phyloP scores from a whole-genome alignment of 345 rosid species.

The Orychophragmus violaceus region DNA sequence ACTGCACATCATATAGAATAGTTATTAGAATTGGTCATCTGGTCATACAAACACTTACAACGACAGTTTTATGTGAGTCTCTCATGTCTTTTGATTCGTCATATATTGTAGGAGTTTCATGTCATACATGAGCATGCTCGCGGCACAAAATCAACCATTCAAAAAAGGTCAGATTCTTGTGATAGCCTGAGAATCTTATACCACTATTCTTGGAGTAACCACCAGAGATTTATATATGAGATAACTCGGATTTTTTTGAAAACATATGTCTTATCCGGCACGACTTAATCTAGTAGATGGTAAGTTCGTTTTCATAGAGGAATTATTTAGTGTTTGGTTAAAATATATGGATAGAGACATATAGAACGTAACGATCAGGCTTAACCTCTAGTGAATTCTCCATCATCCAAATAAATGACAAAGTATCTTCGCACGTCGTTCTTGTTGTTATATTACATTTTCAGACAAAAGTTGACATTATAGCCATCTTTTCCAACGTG shows the following conservation, averaged over 20 bases:
- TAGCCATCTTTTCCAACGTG: slow-evolving; percentile 20
- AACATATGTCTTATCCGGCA: slow-evolving; percentile 18
- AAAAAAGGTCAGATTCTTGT: slow-evolving; percentile 7
- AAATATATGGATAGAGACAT: slow-evolving; percentile 25
- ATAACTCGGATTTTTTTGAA: background rate
- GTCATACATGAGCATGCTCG: slow-evolving; percentile 9
- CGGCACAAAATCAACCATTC: slow-evolving; percentile 10
- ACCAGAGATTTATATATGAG: slow-evolving; percentile 6
- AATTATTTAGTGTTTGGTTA: slow-evolving; percentile 11
- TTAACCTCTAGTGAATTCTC: slow-evolving; percentile 24
- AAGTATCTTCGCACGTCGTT: slow-evolving; percentile 31
- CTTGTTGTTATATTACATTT: slow-evolving; percentile 19
- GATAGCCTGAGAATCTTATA: slow-evolving; percentile 23
- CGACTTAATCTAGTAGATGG: slow-evolving; percentile 4
- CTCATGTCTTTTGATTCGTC: background rate
- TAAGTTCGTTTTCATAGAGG: slow-evolving; percentile 12
- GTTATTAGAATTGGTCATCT: slow-evolving; percentile 5
- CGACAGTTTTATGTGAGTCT: background rate
- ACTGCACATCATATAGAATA: background rate
- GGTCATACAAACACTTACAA: slow-evolving; percentile 1
- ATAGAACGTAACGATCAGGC: slow-evolving; percentile 7
- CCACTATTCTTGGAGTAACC: slow-evolving; percentile 2
- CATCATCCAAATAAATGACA: slow-evolving; percentile 29
- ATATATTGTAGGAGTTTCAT: slow-evolving; percentile 2
- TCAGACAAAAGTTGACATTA: slow-evolving; percentile 23